Evolutionary conservation across 352 stramenopile species (phyloP), one percentile per base, ranked within the genome.

Genomic region (Phytophthora megakarya): DNA sequence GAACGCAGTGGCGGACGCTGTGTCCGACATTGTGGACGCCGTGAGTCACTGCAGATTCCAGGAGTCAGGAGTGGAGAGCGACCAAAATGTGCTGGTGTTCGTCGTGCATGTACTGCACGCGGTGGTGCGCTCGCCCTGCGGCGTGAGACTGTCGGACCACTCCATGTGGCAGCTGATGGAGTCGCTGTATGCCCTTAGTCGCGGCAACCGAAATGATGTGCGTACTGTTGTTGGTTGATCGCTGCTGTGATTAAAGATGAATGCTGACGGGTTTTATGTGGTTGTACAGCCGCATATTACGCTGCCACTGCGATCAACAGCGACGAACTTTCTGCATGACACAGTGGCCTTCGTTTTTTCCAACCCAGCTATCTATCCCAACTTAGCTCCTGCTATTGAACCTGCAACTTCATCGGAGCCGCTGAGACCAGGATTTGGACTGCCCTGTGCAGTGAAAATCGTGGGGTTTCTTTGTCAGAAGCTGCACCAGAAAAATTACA

Each of bases 121-220:
- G 19, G 87, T 98, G n/a, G 75, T 99, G 18, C 80, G 93, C 39
- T 98, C 89, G 37, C 81, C 78, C 21, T 90, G 70, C 2, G 91
- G 83, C 16, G 28, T 58, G 19, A 79, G 89, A 25, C 83, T 99
- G 6, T 95, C 90, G 32, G 89, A 97, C 46, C 84, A 94, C 47
- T 90, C 96, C 16, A 95, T 98, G 70, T 98, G 97, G 81, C 90
- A 98, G 42, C 83, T 99, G 37, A 84, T 99, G 22, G 90, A 98
- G 67, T 97, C 93, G 21, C 97, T 98, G 30, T 98, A 98, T 65
- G 86, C 92, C 35, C 96, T 99, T 49, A 96, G 87, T 51, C 87
- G 84, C n/a, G 67, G 78, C 35, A 73, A 71, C 46, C 77, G 74
- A 38, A 67, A 80, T 44, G 78, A 90, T 39, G 84, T 90, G 79